phyloP scores from a whole-genome alignment of 129 eudicot genomes.

The Chrysanthemum lavandulifolium region DNA sequence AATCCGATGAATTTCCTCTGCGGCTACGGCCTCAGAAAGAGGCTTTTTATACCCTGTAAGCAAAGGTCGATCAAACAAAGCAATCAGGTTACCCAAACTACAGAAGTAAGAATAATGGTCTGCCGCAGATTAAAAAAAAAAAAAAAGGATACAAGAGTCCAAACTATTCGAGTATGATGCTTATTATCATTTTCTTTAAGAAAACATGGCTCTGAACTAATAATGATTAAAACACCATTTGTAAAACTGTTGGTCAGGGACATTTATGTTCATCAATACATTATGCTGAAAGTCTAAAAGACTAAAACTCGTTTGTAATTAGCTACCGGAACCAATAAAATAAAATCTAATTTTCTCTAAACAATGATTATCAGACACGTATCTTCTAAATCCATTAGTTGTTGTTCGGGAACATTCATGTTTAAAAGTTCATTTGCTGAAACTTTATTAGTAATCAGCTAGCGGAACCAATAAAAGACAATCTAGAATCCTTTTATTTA shows the following conservation, averaged over 20 bases:
- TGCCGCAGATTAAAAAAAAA: not conserved
- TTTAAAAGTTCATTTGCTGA: not conserved
- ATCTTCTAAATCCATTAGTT: not conserved
- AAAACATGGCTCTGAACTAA: too few species aligned
- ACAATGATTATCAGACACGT: not conserved
- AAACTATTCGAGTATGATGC: not conserved
- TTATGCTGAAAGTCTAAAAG: not conserved
- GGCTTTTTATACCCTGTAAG: not conserved
- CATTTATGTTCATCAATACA: not conserved
- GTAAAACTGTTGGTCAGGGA: not conserved
- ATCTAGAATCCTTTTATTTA: not conserved
- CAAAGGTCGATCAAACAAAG: not conserved
- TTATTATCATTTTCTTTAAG: too few species aligned
- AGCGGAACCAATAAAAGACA: not conserved
- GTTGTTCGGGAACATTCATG: not conserved
- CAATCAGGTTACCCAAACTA: not conserved
- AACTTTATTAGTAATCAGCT: not conserved
- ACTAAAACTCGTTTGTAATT: too few species aligned
- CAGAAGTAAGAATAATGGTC: not conserved
- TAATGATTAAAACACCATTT: not conserved
- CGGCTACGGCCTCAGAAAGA: not conserved
- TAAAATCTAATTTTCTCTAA: too few species aligned
- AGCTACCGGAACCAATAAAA: not conserved
- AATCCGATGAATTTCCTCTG: conserved; percentile 12
- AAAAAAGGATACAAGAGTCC: not conserved